Evolutionary conservation across 2,329 filamentous ascomycete species (phyloP).

Genomic region (Fusarium algeriense): DNA sequence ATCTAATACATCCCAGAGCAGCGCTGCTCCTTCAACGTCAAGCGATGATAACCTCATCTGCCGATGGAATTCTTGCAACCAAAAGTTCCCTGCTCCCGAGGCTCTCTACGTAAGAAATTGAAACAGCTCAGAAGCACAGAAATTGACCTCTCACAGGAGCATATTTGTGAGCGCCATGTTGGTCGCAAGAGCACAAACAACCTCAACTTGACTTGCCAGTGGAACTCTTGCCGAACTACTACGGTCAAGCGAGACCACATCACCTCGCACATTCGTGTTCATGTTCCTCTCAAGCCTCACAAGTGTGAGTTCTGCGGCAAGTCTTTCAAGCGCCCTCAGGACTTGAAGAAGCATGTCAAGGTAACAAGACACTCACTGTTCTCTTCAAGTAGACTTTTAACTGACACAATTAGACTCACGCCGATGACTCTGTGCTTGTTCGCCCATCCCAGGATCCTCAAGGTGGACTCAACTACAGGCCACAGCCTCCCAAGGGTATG

Average conservation of each 20-base stretch:
- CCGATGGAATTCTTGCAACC: conserved; percentile 70
- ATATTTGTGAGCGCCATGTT: conserved; percentile 98
- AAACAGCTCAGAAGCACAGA: not conserved
- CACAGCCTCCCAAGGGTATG: conserved; percentile 66
- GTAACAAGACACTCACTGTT: conserved; percentile 51
- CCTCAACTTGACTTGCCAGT: conserved; percentile 95
- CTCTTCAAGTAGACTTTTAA: not conserved
- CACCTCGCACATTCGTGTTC: conserved; percentile 97
- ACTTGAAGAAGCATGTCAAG: conserved; percentile 99
- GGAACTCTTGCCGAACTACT: conserved; percentile 95
- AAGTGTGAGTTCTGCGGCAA: conserved; percentile 99
- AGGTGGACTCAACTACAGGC: conserved; percentile 67
- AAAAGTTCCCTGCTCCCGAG: conserved; percentile 70
- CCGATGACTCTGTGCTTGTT: conserved; percentile 86
- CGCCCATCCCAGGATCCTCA: conserved; percentile 65
- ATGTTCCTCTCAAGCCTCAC: conserved; percentile 98
- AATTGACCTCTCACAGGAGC: conserved; percentile 72
- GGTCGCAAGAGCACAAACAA: conserved; percentile 99
- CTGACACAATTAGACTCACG: conserved; percentile 75
- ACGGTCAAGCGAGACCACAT: conserved; percentile 99
- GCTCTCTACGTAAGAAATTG: conserved; percentile 67
- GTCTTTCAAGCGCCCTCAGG: conserved; percentile 98
- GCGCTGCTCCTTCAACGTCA: conserved; percentile 54
- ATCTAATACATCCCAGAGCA: conserved; percentile 60
- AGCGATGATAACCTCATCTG: conserved; percentile 69